phyloP scores from a whole-genome alignment of 2,329 filamentous ascomycete genomes.

The Monilinia polystroma region DNA sequence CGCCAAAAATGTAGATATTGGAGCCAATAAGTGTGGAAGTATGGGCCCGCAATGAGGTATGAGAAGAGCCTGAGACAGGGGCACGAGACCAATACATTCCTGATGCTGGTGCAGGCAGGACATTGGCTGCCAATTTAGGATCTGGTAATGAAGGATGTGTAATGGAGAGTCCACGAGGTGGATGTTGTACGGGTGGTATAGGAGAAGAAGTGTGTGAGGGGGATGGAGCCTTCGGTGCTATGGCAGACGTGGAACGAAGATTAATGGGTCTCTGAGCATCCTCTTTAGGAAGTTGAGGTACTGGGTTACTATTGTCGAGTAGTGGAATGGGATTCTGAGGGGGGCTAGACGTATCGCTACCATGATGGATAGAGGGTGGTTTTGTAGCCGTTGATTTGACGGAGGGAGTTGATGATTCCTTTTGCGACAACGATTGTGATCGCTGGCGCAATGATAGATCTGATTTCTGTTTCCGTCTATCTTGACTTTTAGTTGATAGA shows the following conservation, averaged over 20 bases:
- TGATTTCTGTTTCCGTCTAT: slow-evolving; percentile 37
- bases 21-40: slow-evolving; percentile 65
- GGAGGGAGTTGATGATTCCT: slow-evolving; percentile 33
- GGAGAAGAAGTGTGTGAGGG: slow-evolving; percentile 30
- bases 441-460: slow-evolving; percentile 39
- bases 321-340: slow-evolving; percentile 31
- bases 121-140: slow-evolving; percentile 56
- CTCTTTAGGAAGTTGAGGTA: slow-evolving; percentile 26
- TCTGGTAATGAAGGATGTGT: slow-evolving; percentile 58
- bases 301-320: slow-evolving; percentile 26
- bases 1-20: slow-evolving; percentile 67
- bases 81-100: slow-evolving; percentile 73
- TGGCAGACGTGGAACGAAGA: slow-evolving; percentile 50
- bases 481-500: slow-evolving; percentile 56
- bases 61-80: slow-evolving; percentile 60
- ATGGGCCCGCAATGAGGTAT: slow-evolving; percentile 63
- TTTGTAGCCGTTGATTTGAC: slow-evolving; percentile 28
- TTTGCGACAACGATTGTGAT: slow-evolving; percentile 40
- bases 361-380: slow-evolving; percentile 29
- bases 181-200: slow-evolving; percentile 31
- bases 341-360: slow-evolving; percentile 26
- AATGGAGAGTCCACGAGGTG: slow-evolving; percentile 44
- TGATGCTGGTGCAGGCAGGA: slow-evolving; percentile 61
- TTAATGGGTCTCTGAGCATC: slow-evolving; percentile 45
- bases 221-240: slow-evolving; percentile 35